Base-by-base conservation (phyloP, 371 early-diverging fungal species). In the Apophysomyces elegans region DNA sequence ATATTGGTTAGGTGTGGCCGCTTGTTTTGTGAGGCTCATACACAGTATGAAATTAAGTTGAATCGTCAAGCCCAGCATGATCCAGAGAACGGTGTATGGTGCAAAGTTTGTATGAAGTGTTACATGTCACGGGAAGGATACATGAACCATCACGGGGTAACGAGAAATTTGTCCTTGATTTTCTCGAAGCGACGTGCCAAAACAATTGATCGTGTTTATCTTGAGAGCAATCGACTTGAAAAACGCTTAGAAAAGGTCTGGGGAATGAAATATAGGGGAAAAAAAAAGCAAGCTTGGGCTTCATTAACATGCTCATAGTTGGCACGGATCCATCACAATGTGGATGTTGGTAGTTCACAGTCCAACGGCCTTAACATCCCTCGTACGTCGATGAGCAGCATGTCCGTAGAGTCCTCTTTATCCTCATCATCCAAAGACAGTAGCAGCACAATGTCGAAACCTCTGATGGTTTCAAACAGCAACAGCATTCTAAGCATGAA, bases 211-310 rank as follows among this genome's bases (percentile, higher is more conserved):
- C 79, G 81, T 44, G 85, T 90, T 5, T 85, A 86, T 65, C 68
- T 97, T 58, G 96, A 95, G 61, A 86, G 86, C 14, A 97, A 95
- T 72, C 86, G 93, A 59, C 74, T 95, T 7, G 95, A 95, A 68
- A 91, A 93, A 73, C 81, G 97, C 12, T 75, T 96, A 60, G 95
- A 91, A 72, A 89, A 88, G 72, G 89, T 94, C 57, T 56, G 56
- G 5, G 43, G 37, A 5, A 1, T 41, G 8, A 11, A 41, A 41
- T 41, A 13, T 4, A 2, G 41, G 32, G 32, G 32, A 3, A 26
- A 41, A 0, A 0, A 41, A 4, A 14, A 32, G n/a, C 16, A 14
- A 32, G 26, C n/a, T 56, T 14, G 44, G 16, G 14, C 59, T 18
- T 13, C 11, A 37, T 12, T 63, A 26, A 26, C 32, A 26, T 26